phyloP scores from a whole-genome alignment of 2,329 filamentous ascomycete species.

The Helotiales sp. region DNA sequence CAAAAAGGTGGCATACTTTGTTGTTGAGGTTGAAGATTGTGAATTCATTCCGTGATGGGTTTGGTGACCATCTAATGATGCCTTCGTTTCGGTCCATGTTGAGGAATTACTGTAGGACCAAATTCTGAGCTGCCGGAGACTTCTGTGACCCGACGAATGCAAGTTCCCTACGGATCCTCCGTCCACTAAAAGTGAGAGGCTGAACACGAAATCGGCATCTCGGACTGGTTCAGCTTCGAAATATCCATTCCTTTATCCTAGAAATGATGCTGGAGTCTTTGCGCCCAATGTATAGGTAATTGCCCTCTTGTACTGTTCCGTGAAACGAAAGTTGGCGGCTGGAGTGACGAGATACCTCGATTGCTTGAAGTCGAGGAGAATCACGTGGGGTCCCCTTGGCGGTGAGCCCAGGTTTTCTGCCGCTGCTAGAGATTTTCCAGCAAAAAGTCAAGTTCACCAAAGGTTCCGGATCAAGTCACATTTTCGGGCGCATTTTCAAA shows the following conservation, averaged over 20 bases:
- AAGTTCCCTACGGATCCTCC: not conserved
- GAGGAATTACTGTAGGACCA: not conserved
- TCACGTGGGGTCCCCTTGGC: constrained; percentile 3
- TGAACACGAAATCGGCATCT: constrained; percentile 1
- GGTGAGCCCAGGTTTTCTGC: not conserved
- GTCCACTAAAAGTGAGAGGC: not conserved
- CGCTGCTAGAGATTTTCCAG: not conserved
- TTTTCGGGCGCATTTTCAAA: not conserved
- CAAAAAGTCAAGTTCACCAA: not conserved
- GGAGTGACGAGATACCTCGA: not conserved
- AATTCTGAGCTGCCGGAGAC: not conserved
- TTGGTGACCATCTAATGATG: constrained; percentile 70
- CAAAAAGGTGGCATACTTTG: constrained; percentile 65
- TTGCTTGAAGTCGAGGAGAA: not conserved
- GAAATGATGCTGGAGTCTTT: not conserved
- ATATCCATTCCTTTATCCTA: not conserved
- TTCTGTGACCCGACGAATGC: not conserved
- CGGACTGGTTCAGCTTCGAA: not conserved
- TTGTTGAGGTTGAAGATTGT: constrained; percentile 69
- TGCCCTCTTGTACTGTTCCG: not conserved
- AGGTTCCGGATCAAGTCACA: not conserved
- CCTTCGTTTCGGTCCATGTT: constrained; percentile 49
- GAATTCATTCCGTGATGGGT: constrained; percentile 62
- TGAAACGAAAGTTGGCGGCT: not conserved
- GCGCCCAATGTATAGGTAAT: not conserved